Percentiles rank a stretch among this genome's conserved stretches.
These are phyloP conservation scores for Pichia occidentalis DNA, from an alignment of 805 yeast species.

Conservation along the genomic window DNA sequence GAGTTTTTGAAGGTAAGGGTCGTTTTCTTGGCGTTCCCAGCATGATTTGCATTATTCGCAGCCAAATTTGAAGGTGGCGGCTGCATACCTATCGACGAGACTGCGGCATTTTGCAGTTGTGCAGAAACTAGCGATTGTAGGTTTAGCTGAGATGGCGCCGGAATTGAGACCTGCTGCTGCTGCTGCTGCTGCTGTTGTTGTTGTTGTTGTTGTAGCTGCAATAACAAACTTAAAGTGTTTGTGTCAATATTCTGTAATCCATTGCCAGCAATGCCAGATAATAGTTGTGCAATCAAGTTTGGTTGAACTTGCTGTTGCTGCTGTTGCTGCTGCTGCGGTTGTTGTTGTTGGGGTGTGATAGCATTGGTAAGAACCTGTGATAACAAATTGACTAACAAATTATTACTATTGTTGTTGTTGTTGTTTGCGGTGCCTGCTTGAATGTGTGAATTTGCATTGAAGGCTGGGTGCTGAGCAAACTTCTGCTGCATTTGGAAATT, in stretches of 20 bases:
- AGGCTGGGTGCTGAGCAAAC: conserved; percentile 7
- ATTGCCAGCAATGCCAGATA: conserved; percentile 6
- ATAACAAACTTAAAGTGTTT: neutral
- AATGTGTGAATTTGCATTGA: neutral
- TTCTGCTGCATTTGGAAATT: conserved; percentile 1
- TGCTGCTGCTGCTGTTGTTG: conserved; percentile 4
- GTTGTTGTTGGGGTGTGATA: conserved; percentile 1
- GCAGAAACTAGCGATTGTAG: conserved; percentile 2
- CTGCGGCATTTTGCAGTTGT: neutral
- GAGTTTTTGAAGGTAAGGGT: conserved; percentile 11
- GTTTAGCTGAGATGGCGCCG: conserved; percentile 2
- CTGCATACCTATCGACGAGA: too few species aligned
- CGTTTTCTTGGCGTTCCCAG: neutral
- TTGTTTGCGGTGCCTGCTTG: neutral
- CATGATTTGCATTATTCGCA: neutral
- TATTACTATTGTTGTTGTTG: neutral
- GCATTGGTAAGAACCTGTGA: conserved; percentile 12
- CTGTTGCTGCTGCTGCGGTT: conserved; percentile 10
- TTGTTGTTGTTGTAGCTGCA: conserved; percentile 7
- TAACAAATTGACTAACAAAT: conserved; percentile 10
- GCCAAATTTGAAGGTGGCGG: too few species aligned
- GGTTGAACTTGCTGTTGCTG: neutral
- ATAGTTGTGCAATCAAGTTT: neutral
- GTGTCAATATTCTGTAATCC: neutral
- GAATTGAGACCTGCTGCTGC: conserved; percentile 6